Evolutionary conservation across 176 grass and related monocot species (phyloP), one percentile per base, ranked within the genome.

Genomic region (Musa schizocarpa): DNA sequence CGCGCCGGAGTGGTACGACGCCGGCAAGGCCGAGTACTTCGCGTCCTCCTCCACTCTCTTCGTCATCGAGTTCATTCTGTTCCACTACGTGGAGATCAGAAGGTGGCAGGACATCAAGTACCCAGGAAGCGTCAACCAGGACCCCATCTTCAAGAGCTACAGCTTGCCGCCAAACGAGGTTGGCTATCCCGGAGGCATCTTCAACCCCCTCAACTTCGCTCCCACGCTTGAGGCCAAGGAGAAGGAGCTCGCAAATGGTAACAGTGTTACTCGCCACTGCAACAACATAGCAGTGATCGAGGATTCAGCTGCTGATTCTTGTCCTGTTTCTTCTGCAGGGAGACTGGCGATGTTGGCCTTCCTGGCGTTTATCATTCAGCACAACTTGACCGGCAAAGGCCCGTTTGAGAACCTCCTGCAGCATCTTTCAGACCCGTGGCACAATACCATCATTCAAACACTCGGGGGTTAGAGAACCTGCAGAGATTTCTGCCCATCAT

Each of bases 1-100:
- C 74, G 86, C 67, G 64, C 88, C 92, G 27, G 53, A 89, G 77
- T 96, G 88, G 92, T 96, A 92, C 61, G 92, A 96, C 67, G 86
- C 92, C 27, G 88, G 92, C 71, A 96, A 96, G 86, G 82, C 52
- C 53, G 72, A 74, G 52, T 74, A 74, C 72, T 74, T 74, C 72
- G 72, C 53, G 11, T 74, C 72, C 11, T 77, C 61, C 19, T 77
- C 59, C 17, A 77, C 75, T n/a, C 61, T 77, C 61, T 77, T 77
- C 58, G 61, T 65, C 43, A 77, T 77, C 59, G 61, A 77, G 61
- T 77, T 77, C 75, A 77, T 77, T 9, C 75, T 65, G 6, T 74
- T 74, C 72, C 72, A 74, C 53, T 74, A 77, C 2, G 75, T 65
- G 61, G 75, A 77, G 75, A 65, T 77, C 61, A 23, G 61, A 23